Evolutionary conservation across 768 basidiomycete genomes (phyloP).

Genomic region (Auriscalpium vulgare): DNA sequence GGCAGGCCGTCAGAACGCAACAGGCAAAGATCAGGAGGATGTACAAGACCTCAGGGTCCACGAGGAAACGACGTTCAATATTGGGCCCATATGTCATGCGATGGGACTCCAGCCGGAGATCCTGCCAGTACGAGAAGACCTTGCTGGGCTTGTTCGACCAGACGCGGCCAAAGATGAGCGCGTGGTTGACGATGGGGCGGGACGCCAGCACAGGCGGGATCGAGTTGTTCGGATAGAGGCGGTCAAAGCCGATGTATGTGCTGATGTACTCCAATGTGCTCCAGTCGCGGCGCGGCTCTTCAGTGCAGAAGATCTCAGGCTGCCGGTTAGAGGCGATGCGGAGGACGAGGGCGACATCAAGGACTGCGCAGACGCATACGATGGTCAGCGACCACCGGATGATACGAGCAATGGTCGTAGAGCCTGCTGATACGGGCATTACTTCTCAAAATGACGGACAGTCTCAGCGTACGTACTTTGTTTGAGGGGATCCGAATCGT

Average conservation of each 20-base stretch:
- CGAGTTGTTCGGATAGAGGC: neutral
- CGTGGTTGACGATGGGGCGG: constrained; percentile 1
- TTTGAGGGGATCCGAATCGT: too few species aligned
- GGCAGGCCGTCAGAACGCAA: too few species aligned
- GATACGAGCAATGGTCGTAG: neutral
- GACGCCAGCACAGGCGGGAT: neutral
- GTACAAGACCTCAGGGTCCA: neutral
- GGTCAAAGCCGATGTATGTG: constrained; percentile 1
- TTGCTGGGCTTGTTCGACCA: neutral
- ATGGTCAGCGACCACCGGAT: neutral
- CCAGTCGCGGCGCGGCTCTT: neutral
- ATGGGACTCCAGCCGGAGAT: neutral
- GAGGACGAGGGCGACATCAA: neutral
- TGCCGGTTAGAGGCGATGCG: neutral
- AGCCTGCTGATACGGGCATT: too few species aligned
- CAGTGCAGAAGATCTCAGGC: neutral
- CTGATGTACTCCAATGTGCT: neutral
- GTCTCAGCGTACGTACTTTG: too few species aligned
- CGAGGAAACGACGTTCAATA: neutral
- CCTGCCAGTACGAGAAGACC: neutral
- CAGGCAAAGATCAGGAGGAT: neutral
- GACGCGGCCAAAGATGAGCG: neutral
- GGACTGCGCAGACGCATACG: neutral
- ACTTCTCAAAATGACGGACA: too few species aligned
- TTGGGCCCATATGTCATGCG: neutral